Base-by-base conservation (phyloP, 768 basidiomycete genomes). In the Russula ochroleuca region DNA sequence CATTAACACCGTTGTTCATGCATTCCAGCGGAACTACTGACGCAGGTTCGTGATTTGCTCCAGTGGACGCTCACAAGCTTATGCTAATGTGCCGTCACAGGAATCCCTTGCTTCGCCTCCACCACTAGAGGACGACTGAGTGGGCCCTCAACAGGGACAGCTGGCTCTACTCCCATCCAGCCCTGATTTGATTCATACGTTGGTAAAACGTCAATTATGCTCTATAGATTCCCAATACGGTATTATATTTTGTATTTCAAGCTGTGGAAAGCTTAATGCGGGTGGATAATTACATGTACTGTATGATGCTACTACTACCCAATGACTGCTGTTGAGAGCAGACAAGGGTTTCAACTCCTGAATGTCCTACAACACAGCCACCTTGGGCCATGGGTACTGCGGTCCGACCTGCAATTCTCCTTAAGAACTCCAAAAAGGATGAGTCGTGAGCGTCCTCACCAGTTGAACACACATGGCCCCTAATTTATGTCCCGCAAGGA, bases 401-500 rank as follows among this genome's bases (percentile, higher is more conserved):
- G 83, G 82, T 19, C 83, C 83, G 68, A 84, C 78, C 83, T 84
- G 59, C 52, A 49, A 65, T 28, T 51, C 15, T 25, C 8, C 55
- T 37, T 25, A 7, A 37, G 17, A 21, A 49, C 33, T 28, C 7
- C 35, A 7, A 40, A 9, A 63, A 68, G 50, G 13, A 65, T 19
- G 15, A 23, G 63, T 5, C n/a, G 7, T 28, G 54, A 45, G 35
- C 21, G 23, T 47, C 70, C 79, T 58, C 69, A 90, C 90, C 80
- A 87, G 82, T 70, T 87, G 83, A 57, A 98, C 87, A 77, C 87
- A 90, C 82, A 94, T 91, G 53, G 83, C 78, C 45, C 89, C 95
- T 70, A 97, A 69, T 74, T 85, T 86, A 77, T 98, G 96, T 1
- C 96, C 97, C 33, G 82, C 85, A 76, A 88, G 84, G 63, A 99